Base-by-base conservation (phyloP, 768 basidiomycete species). In the Punctularia strigosozonata region DNA sequence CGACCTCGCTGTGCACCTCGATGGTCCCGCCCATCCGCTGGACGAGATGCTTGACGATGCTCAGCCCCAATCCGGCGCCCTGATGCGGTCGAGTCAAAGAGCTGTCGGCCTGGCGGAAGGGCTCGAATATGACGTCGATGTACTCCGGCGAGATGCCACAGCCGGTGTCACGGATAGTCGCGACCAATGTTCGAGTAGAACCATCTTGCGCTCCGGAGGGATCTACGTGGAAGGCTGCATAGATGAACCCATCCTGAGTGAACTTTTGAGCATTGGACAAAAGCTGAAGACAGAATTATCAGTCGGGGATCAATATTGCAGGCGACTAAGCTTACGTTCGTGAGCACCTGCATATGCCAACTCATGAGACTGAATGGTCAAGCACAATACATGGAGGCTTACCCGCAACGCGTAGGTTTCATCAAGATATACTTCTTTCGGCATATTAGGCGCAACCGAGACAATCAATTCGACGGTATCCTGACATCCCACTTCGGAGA, bases 11-110 rank as follows among this genome's bases (percentile, higher is more conserved):
- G n/a, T n/a, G n/a, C n/a, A 55, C 54, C 7, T 51, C 51, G n/a
- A 55, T 45, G 6, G 47, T 43, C 2, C 54, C 54, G 5, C 41
- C 46, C 54, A 55, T 55, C 5, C 54, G 51, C 36, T 53, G 50
- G 3, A 55, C 51, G 5, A 55, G 49, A 23, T 55, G 54, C 41
- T 53, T 55, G 36, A 55, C 51, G 36, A 55, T 55, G 43, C 54
- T 55, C 17, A 55, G 44, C 3, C 54, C 51, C 13, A 55, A 47
- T 0, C 54, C 54, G 3, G 54, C 53, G 15, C 54, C 54, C 39
- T 53, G 51, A 6, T 43, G 47, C 12, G 50, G 48, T 2, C 50
- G 45, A 4, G 51, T 53, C 8, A 48, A 30, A 5, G 51, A 53
- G 15, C 46, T 51, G 31, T 55, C 50, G 3, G 54, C 54, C 41